Base-by-base conservation (phyloP, 2,329 filamentous ascomycete genomes). In the Talaromyces sp. region DNA sequence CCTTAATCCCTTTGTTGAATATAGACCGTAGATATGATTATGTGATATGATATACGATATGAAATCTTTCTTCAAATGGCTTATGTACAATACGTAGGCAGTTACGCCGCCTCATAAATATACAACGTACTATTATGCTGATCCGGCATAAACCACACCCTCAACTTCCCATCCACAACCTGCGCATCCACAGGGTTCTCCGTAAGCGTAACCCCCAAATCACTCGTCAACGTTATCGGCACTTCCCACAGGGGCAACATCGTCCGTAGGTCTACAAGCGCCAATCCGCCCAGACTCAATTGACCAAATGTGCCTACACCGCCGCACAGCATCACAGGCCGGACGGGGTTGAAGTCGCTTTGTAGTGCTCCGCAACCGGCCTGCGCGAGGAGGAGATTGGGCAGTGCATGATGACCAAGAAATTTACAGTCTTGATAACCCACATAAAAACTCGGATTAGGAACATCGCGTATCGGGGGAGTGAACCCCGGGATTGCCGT, bases 381-480 rank as follows among this genome's bases (percentile, higher is more conserved):
- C 22, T 64, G 61, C 17, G 31, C 25, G 2, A 43, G 49, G 17
- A 64, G 27, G 25, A 68, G 31, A n/a, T 68, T 68, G 58, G 80
- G 80, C 5, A 72, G 67, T 10, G 69, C 66, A 15, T 77, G 76
- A 68, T 76, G 77, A 3, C 82, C 82, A 0, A 84, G 73, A 71
- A 79, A 83, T 69, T 84, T 84, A 73, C 82, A 84, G 74, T 84
- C 82, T 70, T 84, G 82, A 69, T 84, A 84, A 66, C 84, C 82
- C 63, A 81, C 70, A 70, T 78, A 84, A 68, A 81, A 77, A 40
- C 74, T 78, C 0, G 80, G 81, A 59, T 83, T 83, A 6, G 69
- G 66, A 6, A 71, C 68, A 15, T 69, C 67, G 5, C 58, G 65
- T 29, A 67, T 45, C 0, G 76, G 75, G 1, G 63, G 36, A 0